Evolutionary conservation across 768 basidiomycete genomes (phyloP), one percentile per base, ranked within the genome.

Genomic region (Collybia sordida): DNA sequence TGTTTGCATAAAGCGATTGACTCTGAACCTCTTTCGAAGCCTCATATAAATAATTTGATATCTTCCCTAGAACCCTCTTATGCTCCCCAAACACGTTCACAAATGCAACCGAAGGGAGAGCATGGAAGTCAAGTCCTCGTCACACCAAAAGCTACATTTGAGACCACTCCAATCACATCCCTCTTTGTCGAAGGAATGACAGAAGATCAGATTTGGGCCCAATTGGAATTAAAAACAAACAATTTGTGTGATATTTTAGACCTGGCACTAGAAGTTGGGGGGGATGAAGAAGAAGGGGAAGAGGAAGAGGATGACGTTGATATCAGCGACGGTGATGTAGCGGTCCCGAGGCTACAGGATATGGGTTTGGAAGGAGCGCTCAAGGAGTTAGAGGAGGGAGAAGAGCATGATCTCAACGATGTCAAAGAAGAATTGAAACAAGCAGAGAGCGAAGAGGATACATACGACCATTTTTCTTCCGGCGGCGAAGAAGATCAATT

Each of bases 151-250:
- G 14, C 11, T 3, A 47, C 66, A 9, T 72, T 85, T 43, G 62
- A 72, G 44, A 70, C 70, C 21, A 97, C 96, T 0, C 94, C 94
- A 5, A 66, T 98, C 2, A 72, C 82, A 6, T 80, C 80, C 28
- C 78, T 99, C 17, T 89, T 84, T 51, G 73, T 85, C 11, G 82
- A 92, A 18, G 86, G 79, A 15, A 86, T 97, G 82, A 87, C 85
- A 57, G 78, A 82, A 19, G 90, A 91, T 49, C 94, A 96, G 65
- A 73, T 98, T 22, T 99, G 96, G 96, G 86, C 86, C 35, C 96
- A 99, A 70, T 66, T 98, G 47, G 96, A 98, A 62, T 72, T 99
- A 47, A 75, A 91, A 38, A 74, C 85, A 14, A 79, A 82, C 53
- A 79, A 77, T 39, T 71, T 98, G 19, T 88, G 86, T 53, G 78